Percentiles rank a stretch among this genome's conserved stretches.
phyloP scores from a whole-genome alignment of 441 rosid species.

The Omphalea diandra region DNA sequence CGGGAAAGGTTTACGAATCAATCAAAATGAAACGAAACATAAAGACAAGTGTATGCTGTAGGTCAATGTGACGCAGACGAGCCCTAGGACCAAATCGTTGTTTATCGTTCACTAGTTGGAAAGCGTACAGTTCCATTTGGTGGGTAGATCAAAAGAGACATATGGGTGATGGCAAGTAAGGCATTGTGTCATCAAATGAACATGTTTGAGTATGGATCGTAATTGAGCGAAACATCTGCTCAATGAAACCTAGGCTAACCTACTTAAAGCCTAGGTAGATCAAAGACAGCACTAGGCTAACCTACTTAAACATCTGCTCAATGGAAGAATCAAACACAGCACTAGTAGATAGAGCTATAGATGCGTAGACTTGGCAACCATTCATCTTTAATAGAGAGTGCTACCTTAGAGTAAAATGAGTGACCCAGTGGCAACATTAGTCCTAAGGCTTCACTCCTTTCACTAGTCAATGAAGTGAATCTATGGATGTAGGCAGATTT shows the following conservation, averaged over 20 bases:
- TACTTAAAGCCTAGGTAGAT: too few species aligned
- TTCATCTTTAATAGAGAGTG: neutral
- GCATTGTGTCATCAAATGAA: neutral
- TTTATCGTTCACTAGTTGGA: too few species aligned
- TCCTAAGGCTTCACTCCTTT: neutral
- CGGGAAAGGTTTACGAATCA: too few species aligned
- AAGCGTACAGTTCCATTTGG: too few species aligned
- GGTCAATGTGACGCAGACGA: too few species aligned
- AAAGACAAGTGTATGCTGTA: too few species aligned
- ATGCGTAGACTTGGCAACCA: neutral
- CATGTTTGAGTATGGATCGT: neutral
- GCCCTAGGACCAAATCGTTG: too few species aligned
- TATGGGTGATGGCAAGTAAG: too few species aligned
- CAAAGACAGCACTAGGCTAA: too few species aligned
- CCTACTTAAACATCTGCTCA: neutral
- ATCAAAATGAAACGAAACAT: too few species aligned
- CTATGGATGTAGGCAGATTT: neutral
- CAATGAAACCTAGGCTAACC: too few species aligned
- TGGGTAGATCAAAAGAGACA: too few species aligned
- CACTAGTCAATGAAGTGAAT: neutral
- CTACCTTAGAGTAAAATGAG: neutral
- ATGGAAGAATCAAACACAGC: neutral
- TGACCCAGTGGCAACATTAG: neutral
- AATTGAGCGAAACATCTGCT: neutral
- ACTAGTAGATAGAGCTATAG: neutral